A percentile compares a stretch with the other conserved stretches of the same genome.
Conservation (phyloP, 2,329 filamentous ascomycete genomes). For the Cordyceps farinosa region DNA sequence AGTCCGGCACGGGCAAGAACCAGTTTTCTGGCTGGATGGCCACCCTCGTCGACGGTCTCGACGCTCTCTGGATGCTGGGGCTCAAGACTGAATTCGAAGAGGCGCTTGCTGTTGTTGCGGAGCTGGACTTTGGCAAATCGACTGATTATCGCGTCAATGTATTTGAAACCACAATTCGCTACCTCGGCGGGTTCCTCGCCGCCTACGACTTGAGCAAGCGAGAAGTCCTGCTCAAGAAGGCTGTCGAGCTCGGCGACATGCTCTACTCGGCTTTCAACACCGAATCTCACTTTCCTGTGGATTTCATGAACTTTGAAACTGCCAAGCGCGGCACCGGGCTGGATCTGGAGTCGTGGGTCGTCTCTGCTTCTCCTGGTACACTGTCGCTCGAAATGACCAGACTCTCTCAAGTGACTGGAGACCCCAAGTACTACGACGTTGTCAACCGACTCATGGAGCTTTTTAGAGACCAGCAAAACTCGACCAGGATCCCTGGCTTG, state of each 20-base stretch:
- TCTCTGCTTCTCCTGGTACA: conserved; percentile 54
- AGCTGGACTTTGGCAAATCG: conserved; percentile 59
- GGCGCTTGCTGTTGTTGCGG: conserved; percentile 54
- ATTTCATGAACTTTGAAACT: conserved; percentile 43
- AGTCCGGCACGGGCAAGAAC: conserved; percentile 49
- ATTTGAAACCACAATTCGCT: conserved; percentile 70
- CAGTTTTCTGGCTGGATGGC: conserved; percentile 66
- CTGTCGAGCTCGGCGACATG: conserved; percentile 59
- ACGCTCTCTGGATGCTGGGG: conserved; percentile 72
- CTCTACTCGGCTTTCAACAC: conserved; percentile 66
- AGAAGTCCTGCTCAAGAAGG: conserved; percentile 56
- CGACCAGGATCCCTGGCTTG: conserved; percentile 66
- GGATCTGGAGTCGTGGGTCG: conserved; percentile 34
- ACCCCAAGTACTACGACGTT: conserved; percentile 72
- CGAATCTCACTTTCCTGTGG: conserved; percentile 60
- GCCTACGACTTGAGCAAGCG: conserved; percentile 64
- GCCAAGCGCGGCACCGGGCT: conserved; percentile 36
- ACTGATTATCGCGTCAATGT: conserved; percentile 51
- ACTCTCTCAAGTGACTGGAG: conserved; percentile 67
- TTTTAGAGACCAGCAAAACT: conserved; percentile 61
- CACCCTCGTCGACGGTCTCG: conserved; percentile 63
- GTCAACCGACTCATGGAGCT: conserved; percentile 64
- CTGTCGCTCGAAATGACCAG: conserved; percentile 70
- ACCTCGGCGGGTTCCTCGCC: conserved; percentile 65
- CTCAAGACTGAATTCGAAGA: conserved; percentile 62